Conservation (phyloP, 345 rosid species). For the Citrus sinensis region DNA sequence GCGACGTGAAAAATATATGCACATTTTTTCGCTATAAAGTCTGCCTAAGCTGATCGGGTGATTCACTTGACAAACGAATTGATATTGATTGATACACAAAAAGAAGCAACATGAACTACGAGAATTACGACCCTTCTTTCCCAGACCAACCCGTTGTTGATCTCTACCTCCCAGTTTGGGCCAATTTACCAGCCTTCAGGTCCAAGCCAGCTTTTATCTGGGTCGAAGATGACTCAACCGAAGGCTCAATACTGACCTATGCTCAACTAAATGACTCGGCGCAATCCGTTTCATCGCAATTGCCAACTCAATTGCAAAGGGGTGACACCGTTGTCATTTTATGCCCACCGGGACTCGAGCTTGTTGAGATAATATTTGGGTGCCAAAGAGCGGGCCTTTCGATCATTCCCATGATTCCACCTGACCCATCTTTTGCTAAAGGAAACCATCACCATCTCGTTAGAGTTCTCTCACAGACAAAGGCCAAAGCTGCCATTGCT, state of each 20-base stretch:
- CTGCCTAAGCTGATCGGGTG: background rate
- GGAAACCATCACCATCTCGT: constrained; percentile 38
- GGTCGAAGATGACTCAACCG: constrained; percentile 23
- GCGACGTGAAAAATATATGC: no score
- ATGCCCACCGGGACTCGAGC: constrained; percentile 51
- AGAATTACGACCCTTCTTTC: constrained; percentile 53
- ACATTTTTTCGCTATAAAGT: background rate
- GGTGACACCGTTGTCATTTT: constrained; percentile 43
- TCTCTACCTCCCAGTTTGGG: constrained; percentile 56
- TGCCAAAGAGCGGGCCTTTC: constrained; percentile 61
- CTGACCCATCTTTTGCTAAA: constrained; percentile 31
- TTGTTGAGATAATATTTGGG: constrained; percentile 46
- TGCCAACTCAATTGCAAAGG: constrained; percentile 27
- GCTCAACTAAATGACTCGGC: constrained; percentile 44
- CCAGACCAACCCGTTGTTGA: constrained; percentile 64
- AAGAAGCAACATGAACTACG: constrained; percentile 31
- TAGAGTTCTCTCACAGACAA: constrained; percentile 52
- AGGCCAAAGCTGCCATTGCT: constrained; percentile 63
- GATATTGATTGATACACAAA: no score
- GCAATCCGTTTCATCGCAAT: constrained; percentile 26
- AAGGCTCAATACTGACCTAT: constrained; percentile 30
- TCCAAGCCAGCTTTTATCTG: constrained; percentile 50
- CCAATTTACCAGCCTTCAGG: constrained; percentile 40
- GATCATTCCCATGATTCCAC: constrained; percentile 48
- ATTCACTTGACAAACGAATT: background rate